These are phyloP conservation scores for Paecilomyces sp. DNA, from an alignment of 2,329 filamentous ascomycete species.

Conservation along the genomic window DNA sequence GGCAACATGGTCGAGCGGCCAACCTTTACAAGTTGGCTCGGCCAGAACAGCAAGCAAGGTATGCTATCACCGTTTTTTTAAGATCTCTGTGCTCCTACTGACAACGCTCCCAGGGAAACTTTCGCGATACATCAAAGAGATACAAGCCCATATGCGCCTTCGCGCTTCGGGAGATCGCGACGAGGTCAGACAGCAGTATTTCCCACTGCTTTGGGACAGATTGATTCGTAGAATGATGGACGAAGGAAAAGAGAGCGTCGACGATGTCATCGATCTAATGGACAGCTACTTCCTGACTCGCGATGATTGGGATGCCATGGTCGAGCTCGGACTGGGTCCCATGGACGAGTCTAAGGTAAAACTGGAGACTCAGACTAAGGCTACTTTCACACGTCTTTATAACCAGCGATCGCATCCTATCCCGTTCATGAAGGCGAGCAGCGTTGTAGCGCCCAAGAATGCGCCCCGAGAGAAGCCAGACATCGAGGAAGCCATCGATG, in stretches of 20 bases:
- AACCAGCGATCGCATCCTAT: slow-evolving; percentile 81
- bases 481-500: slow-evolving; percentile 91
- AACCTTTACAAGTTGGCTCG: slow-evolving; percentile 84
- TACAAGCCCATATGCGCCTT: slow-evolving; percentile 95
- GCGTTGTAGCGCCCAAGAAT: slow-evolving; percentile 65
- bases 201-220: slow-evolving; percentile 79
- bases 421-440: slow-evolving; percentile 92
- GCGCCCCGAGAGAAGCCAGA: slow-evolving; percentile 72
- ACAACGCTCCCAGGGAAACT: slow-evolving; percentile 47
- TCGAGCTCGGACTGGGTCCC: slow-evolving; percentile 81
- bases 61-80: slow-evolving; percentile 35
- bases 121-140: slow-evolving; percentile 77
- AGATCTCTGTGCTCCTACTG: slow-evolving; percentile 7
- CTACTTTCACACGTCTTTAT: slow-evolving; percentile 85
- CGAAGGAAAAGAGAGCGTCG: slow-evolving; percentile 75
- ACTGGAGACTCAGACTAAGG: slow-evolving; percentile 78
- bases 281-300: slow-evolving; percentile 92
- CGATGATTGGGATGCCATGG: slow-evolving; percentile 88
- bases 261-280: slow-evolving; percentile 87
- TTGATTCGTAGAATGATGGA: slow-evolving; percentile 65
- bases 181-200: slow-evolving; percentile 89
- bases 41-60: slow-evolving; percentile 83
- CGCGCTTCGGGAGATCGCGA: slow-evolving; percentile 83
- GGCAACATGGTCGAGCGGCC: slow-evolving; percentile 67
- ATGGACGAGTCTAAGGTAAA: slow-evolving; percentile 69